Evolutionary conservation across 768 basidiomycete species (phyloP), one percentile per base, ranked within the genome.

Genomic region (Boletus rex-veris): DNA sequence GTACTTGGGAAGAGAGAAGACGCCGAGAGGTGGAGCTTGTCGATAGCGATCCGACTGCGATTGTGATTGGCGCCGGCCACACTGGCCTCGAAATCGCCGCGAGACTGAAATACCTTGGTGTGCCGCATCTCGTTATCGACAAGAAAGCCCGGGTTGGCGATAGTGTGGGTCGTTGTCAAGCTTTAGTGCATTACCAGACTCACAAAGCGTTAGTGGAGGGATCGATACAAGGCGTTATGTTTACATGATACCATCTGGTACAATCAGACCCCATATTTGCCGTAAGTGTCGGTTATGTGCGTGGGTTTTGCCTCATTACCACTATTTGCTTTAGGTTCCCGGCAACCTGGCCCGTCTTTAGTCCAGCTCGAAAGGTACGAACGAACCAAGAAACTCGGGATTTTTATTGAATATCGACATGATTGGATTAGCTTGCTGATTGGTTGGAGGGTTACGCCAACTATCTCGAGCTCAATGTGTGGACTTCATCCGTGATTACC

Each of bases 61-160:
- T 89, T 28, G 72, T 88, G 24, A 70, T 87, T 18, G 84, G 85
- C 12, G 85, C 77, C 0, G 86, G 85, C 0, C 88, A 89, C 53
- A 79, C 77, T 56, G 90, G 88, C 2, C 69, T 92, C 26, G 80
- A 77, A 38, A 64, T 82, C 3, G 86, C 87, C 0, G 85, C 85
- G 2, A 74, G 85, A 18, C 71, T 91, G 50, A 84, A 84, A 61
- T 74, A 73, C 39, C 70, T 88, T 24, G 82, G 78, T 18, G 69
- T 90, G 12, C 60, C 73, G 1, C 71, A 77, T 1, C 69, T 92
- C 11, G 66, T 85, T n/a, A 70, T 87, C 14, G 86, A 88, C 57
- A 74, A 72, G 60, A 77, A 80, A 50, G 49, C 70, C 14, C 70
- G 77, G 5, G 67, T 83, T 10, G 83, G 85, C 2, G 81, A 84